Evolutionary conservation across 2,329 filamentous ascomycete genomes (phyloP), one percentile per base, ranked within the genome.

Genomic region (Ilyonectria robusta): DNA sequence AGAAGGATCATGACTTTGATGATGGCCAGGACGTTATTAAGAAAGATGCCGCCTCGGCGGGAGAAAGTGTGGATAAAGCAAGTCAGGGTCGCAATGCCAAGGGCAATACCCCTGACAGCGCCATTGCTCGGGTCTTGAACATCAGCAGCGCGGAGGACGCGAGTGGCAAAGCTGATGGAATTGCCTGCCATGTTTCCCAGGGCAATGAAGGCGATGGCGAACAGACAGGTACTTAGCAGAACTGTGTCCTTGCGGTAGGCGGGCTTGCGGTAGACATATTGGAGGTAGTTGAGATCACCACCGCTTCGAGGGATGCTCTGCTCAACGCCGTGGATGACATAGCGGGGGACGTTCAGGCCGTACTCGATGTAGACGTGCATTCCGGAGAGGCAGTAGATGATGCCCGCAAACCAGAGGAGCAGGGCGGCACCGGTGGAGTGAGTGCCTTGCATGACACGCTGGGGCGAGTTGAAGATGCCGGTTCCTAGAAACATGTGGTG

Each of bases 11-110:
- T 70, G 3, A 87, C 74, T 69, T 89, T 89, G 65, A 86, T 70
- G 3, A 83, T 74, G 4, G 86, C 86, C 35, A 88, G 78, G n/a
- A 81, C 26, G 67, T 88, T 88, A 72, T 86, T 87, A 26, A 88
- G 71, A 23, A 79, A 72, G 48, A 88, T 86, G 2, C 87, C 87
- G 3, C 84, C 85, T 8, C 82, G 78, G 29, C 87, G 78, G 48
- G 84, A 87, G 44, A 81, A 74, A 4, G 80, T 81, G 65, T 89
- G 86, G 1, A 88, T 79, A 19, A 86, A 78, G 62, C 85, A 85
- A 3, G 84, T 81, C 11, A 82, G 69, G 0, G 81, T 81, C 8
- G 84, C 78, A 0, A 81, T 77, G 5, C 75, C 80, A 29, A 88
- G 78, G 0, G 87, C 86, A 44, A 88, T 81, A 4, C 81, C 86